Evolutionary conservation across 2,329 filamentous ascomycete species (phyloP), one percentile per base, ranked within the genome.

Genomic region (Botrytis byssoidea): DNA sequence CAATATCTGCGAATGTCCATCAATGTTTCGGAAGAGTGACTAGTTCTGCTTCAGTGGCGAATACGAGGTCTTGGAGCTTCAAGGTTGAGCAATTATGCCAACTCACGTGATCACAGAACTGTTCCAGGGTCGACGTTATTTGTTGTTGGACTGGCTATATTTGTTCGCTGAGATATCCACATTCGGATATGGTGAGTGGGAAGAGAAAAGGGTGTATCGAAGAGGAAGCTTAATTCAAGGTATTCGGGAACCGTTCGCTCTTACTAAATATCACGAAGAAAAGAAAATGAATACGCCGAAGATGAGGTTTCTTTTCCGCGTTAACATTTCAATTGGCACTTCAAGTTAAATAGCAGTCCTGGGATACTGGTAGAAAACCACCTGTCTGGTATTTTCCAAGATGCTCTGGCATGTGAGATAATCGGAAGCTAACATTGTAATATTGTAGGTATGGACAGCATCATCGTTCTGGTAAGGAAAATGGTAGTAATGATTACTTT

Each of bases 1-100:
- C 18, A 12, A 20, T 25, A 20, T 69, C 66, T 57, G 20, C 20
- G 20, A 57, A 7, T 57, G 66, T 66, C 44, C 66, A 68, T 68
- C 51, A 68, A 42, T 68, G 66, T 68, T 68, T 68, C 66, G 66
- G 65, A 42, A 32, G 25, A 68, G 55, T 22, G 20, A 40, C 32
- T 32, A 40, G 16, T 29, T 68, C 25, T 55, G 46, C 32, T 55
- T 55, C 65, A 42, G 46, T 68, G 65, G 65, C 65, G 48, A 68
- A 68, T 57, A 57, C 65, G 48, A 40, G 46, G 16, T 40, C 35
- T n/a, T 40, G 35, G 32, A n/a, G 35, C 46, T 35, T n/a, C n/a
- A n/a, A n/a, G n/a, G n/a, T n/a, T 35, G 32, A n/a, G 25, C 4
- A 25, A 40, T 67, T 55, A 20, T 55, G 14, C 14, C 25, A 10